Evolutionary conservation across 225 moss, liverwort and hornwort genomes (phyloP).

Genomic region (Ulota crispa): DNA sequence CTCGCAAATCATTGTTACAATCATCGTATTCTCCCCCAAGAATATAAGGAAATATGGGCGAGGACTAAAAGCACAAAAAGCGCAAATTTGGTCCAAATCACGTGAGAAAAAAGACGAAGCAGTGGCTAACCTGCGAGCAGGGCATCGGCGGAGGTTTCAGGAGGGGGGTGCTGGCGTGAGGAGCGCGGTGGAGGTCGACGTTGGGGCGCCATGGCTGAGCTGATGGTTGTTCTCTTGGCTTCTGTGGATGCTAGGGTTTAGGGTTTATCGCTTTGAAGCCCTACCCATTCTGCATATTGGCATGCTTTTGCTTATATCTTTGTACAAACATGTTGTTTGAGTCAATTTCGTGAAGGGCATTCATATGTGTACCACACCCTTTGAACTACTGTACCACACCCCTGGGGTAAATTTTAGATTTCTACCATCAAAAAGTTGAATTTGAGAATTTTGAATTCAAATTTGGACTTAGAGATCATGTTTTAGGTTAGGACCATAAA

Average conservation of each 20-base stretch:
- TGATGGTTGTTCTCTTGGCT: background rate
- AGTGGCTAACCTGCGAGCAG: slow-evolving; percentile 33
- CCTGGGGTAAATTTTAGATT: no score
- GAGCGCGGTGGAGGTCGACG: slow-evolving; percentile 36
- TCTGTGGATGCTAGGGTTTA: slow-evolving; percentile 8
- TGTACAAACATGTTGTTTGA: no score
- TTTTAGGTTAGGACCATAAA: no score
- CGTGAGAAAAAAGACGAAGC: background rate
- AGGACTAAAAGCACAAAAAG: background rate
- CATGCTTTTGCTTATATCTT: no score
- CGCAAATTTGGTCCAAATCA: background rate
- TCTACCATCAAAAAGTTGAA: no score
- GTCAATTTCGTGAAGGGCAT: no score
- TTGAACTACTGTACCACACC: no score
- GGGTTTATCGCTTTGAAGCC: slow-evolving; percentile 13
- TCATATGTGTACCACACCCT: no score
- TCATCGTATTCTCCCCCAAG: background rate
- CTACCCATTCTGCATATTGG: no score
- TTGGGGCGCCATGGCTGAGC: slow-evolving; percentile 41
- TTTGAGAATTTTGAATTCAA: no score
- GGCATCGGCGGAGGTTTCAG: slow-evolving; percentile 27
- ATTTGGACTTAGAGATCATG: no score
- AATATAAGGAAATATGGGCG: background rate
- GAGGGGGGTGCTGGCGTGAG: slow-evolving; percentile 16
- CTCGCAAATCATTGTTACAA: background rate